These are phyloP conservation scores for Agapanthus africanus DNA, from an alignment of 106 monocot species.

Conservation along the genomic window DNA sequence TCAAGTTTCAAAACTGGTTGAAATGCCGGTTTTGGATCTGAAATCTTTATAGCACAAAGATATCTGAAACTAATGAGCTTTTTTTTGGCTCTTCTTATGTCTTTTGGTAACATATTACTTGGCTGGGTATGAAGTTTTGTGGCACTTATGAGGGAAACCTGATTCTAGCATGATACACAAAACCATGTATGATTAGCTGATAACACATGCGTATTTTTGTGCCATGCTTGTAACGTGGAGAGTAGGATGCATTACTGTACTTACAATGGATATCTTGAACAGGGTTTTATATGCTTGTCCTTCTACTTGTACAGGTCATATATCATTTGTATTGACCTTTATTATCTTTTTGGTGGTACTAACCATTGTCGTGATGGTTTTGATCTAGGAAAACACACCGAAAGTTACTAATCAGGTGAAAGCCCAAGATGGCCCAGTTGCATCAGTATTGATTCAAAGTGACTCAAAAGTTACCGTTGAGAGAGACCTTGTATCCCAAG, in stretches of 20 bases:
- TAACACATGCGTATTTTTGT: neutral
- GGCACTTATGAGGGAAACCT: neutral
- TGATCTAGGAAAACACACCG: conserved; percentile 76
- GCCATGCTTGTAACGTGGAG: neutral
- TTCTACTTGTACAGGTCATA: neutral
- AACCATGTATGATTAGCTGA: neutral
- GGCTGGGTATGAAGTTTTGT: neutral
- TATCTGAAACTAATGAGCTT: neutral
- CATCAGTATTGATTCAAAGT: conserved; percentile 42
- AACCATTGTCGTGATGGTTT: neutral
- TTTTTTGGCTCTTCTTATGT: neutral
- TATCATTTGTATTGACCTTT: neutral
- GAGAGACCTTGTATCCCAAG: conserved; percentile 89
- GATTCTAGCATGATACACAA: neutral
- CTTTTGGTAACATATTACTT: neutral
- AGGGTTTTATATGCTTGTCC: neutral
- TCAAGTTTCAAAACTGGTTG: neutral
- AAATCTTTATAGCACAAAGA: neutral
- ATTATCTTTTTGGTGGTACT: neutral
- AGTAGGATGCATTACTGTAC: neutral
- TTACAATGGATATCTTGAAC: neutral
- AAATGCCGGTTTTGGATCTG: neutral
- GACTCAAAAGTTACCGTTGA: conserved; percentile 95
- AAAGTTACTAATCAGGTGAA: conserved; percentile 42
- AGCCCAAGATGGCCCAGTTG: conserved; percentile 42